A percentile compares a stretch with the other conserved stretches of the same genome.
Evolutionary conservation across 176 grass and related monocot species (phyloP).

Genomic region (Musa acuminata): DNA sequence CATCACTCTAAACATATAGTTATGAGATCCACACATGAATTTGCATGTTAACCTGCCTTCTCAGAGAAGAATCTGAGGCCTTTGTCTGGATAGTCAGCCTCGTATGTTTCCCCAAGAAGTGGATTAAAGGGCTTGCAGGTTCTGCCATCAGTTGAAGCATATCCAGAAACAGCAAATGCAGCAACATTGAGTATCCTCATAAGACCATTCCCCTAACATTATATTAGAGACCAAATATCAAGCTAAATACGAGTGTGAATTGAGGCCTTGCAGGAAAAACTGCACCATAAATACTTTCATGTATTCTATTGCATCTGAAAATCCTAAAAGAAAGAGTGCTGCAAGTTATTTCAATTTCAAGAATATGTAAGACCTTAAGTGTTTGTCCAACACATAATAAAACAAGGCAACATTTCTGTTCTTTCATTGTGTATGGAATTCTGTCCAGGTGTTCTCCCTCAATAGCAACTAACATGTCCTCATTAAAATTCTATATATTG

Average conservation of each 20-base stretch:
- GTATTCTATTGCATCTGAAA: too few relatives aligned
- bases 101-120: constrained; percentile 91
- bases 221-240: background rate
- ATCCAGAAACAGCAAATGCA: constrained; percentile 99
- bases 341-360: too few relatives aligned
- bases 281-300: too few relatives aligned
- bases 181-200: constrained; percentile 95
- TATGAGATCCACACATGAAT: background rate
- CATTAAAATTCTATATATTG: too few relatives aligned
- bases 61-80: constrained; percentile 98
- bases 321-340: too few relatives aligned
- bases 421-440: too few relatives aligned
- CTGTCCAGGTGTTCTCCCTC: too few relatives aligned
- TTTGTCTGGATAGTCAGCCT: constrained; percentile 97
- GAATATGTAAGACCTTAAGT: too few relatives aligned
- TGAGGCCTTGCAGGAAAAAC: background rate
- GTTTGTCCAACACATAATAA: too few relatives aligned
- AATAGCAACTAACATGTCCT: too few relatives aligned
- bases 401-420: too few relatives aligned
- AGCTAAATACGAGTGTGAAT: background rate
- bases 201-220: constrained; percentile 64
- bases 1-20: too few relatives aligned
- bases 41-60: constrained; percentile 37
- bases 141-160: constrained; percentile 94
- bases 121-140: constrained; percentile 97